phyloP scores from a whole-genome alignment of 2,329 filamentous ascomycete genomes.

The Penicillium occitanis region DNA sequence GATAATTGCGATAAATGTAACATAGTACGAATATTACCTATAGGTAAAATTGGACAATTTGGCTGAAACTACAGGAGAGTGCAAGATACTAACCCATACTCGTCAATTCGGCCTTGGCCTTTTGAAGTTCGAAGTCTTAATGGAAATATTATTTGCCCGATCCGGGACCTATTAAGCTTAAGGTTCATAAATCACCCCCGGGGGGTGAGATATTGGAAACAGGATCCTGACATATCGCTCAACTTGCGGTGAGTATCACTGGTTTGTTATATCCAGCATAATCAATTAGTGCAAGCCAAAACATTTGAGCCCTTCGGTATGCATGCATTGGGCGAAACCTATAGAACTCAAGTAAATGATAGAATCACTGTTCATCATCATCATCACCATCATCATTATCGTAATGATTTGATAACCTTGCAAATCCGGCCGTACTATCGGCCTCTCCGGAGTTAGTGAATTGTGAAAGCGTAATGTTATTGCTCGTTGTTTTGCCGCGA shows the following conservation, averaged over 20 bases:
- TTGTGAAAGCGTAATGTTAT: constrained; percentile 1
- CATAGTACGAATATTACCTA: too few relatives aligned
- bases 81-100: too few relatives aligned
- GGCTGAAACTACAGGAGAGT: too few relatives aligned
- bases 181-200: too few relatives aligned
- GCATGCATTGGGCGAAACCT: neutral
- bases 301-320: neutral
- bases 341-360: neutral
- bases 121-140: too few relatives aligned
- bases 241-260: neutral
- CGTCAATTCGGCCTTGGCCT: too few relatives aligned
- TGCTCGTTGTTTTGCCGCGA: neutral
- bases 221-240: neutral
- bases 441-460: neutral
- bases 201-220: too few relatives aligned
- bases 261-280: neutral
- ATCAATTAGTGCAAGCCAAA: too few relatives aligned
- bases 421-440: neutral
- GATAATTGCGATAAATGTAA: too few relatives aligned
- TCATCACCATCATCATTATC: neutral
- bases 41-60: too few relatives aligned
- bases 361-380: constrained; percentile 2
- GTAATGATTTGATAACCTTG: neutral
- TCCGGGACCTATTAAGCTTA: too few relatives aligned
- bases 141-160: too few relatives aligned